Percentiles rank a stretch among this genome's conserved stretches.
Evolutionary conservation across 2,329 filamentous ascomycete genomes (phyloP).

Genomic region (Fusarium fracticaudum): DNA sequence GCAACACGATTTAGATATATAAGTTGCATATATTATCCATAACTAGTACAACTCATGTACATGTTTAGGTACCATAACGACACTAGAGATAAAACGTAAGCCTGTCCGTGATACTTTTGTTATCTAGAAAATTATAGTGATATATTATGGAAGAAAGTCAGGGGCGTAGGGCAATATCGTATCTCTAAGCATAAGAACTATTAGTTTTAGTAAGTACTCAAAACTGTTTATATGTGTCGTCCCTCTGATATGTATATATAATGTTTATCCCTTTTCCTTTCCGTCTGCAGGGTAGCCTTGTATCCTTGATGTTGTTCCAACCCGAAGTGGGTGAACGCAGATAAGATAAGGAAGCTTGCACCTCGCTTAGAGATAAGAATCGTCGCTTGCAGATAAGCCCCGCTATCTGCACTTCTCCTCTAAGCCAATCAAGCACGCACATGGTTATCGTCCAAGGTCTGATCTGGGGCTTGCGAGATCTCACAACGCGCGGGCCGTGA

Average conservation of each 20-base stretch:
- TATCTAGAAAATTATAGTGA: rapidly evolving
- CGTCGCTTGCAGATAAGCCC: not conserved
- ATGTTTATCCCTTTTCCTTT: rapidly evolving
- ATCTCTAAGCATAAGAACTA: too few species aligned
- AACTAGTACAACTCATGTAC: rapidly evolving
- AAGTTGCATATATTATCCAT: rapidly evolving
- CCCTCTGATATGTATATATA: rapidly evolving
- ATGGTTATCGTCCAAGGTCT: not conserved
- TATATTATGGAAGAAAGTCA: too few species aligned
- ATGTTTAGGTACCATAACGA: too few species aligned
- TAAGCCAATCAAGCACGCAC: not conserved
- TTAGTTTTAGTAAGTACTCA: rapidly evolving
- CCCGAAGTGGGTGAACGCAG: rapidly evolving
- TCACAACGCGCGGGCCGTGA: too few species aligned
- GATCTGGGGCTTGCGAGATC: not conserved
- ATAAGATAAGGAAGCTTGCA: rapidly evolving
- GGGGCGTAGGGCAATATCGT: too few species aligned
- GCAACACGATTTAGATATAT: rapidly evolving
- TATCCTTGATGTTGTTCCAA: too few species aligned
- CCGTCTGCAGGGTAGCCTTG: not conserved
- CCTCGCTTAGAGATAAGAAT: not conserved
- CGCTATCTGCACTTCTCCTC: not conserved
- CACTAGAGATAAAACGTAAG: too few species aligned
- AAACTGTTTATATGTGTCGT: rapidly evolving
- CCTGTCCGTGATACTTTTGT: too few species aligned